Evolutionary conservation across 768 basidiomycete species (phyloP), one percentile per base, ranked within the genome.

Genomic region (Panellus pusillus): DNA sequence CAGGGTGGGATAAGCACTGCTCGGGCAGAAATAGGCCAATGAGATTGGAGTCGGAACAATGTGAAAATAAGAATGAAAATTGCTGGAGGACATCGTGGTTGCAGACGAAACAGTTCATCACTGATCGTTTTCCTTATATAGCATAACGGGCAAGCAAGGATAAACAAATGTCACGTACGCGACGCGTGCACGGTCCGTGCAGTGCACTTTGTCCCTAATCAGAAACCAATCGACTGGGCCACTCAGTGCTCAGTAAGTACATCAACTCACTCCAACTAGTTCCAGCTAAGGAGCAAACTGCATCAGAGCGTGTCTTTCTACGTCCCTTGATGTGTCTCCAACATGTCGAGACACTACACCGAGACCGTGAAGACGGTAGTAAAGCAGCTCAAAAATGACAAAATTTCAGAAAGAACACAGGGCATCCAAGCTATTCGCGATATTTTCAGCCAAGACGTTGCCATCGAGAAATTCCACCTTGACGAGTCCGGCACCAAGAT

Each of bases 381-480:
- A 13, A 2, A 42, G 4, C 50, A 74, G 51, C 75, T 89, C 52
- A 72, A 73, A 55, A 83, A 81, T 66, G 76, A 80, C 45, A 91
- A 85, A 59, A 73, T 86, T 62, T 88, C 81, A 62, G 86, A 89
- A 31, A 76, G 92, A 15, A 79, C 84, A 52, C 81, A 88, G 46
- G 90, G 82, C 14, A 66, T 90, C 14, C 52, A 72, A 8, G 62
- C 74, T 15, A 72, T 90, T 43, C 79, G 77, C 44, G 70, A 70
- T 6, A 63, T 72, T 36, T 89, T 90, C 59, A 67, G 78, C 13
- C 72, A 74, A 55, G 73, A 81, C 57, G 67, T 71, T 51, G 75
- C 76, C 12, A 71, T 82, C 55, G 62, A 72, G 32, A 72, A 77
- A 48, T 79, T 76, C 50, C 70, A 74, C 55, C 65, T 76, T 44